phyloP scores from a whole-genome alignment of 345 rosid genomes.

The Citrus hindsii region DNA sequence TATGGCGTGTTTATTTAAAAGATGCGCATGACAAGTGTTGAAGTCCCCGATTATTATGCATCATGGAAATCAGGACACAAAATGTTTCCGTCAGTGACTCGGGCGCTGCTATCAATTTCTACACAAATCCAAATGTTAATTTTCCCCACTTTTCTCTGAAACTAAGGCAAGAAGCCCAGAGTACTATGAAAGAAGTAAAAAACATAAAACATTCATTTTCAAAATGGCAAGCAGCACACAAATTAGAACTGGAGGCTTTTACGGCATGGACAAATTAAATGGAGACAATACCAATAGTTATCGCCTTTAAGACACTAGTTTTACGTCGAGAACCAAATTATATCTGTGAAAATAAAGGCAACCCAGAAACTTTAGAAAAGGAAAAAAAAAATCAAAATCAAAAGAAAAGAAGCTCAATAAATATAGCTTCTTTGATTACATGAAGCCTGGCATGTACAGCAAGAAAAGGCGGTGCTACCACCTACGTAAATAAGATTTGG shows the following conservation, averaged over 20 bases:
- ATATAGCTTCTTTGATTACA: constrained; percentile 24
- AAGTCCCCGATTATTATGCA: not conserved
- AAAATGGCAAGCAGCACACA: not conserved
- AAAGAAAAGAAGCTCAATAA: constrained; percentile 12
- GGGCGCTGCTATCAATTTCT: not conserved
- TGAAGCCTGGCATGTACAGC: constrained; percentile 28
- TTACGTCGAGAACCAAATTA: not conserved
- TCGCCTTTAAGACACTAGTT: not conserved
- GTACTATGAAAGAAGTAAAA: not conserved
- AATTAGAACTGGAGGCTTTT: not conserved
- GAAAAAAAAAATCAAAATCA: no score
- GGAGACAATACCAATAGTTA: not conserved
- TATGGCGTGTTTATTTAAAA: no score
- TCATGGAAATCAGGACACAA: not conserved
- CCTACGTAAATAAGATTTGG: constrained; percentile 11
- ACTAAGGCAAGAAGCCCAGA: not conserved
- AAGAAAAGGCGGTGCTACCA: constrained; percentile 10
- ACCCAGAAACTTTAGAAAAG: no score
- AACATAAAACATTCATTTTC: not conserved
- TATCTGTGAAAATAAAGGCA: not conserved
- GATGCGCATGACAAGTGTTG: no score
- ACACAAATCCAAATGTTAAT: no score
- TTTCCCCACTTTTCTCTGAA: not conserved
- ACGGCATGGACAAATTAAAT: not conserved
- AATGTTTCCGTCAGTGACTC: not conserved